Conservation (phyloP, 495 filamentous ascomycete genomes). For the Aspergillus cavernicola region DNA sequence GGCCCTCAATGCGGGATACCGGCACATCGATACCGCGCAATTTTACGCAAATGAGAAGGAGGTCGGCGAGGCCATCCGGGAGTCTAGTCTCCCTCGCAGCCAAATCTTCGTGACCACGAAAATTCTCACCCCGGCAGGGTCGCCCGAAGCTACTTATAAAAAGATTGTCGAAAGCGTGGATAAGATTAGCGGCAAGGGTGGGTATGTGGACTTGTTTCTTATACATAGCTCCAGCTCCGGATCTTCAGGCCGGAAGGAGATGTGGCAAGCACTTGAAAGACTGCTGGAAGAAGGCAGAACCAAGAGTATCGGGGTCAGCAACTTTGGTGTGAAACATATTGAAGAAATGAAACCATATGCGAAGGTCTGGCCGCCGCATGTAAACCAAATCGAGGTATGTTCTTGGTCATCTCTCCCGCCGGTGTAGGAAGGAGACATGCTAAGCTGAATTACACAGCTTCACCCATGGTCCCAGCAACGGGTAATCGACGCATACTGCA, state of each 20-base stretch:
- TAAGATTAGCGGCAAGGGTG: conserved; percentile 55
- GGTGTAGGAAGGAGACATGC: neutral
- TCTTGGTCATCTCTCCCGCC: neutral
- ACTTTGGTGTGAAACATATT: conserved; percentile 60
- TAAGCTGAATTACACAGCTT: conserved; percentile 40
- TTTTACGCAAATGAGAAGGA: conserved; percentile 65
- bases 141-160: conserved; percentile 54
- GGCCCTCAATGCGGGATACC: conserved; percentile 63
- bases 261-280: conserved; percentile 66
- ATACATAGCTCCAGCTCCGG: conserved; percentile 62
- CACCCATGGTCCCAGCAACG: conserved; percentile 68
- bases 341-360: conserved; percentile 61
- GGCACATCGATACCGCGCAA: conserved; percentile 71
- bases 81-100: conserved; percentile 49
- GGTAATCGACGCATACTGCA: conserved; percentile 56
- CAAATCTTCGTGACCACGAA: conserved; percentile 68
- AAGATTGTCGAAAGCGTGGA: conserved; percentile 57
- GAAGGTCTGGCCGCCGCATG: conserved; percentile 59
- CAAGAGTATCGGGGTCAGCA: conserved; percentile 66
- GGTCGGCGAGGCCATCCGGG: conserved; percentile 59
- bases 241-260: conserved; percentile 46
- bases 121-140: conserved; percentile 54
- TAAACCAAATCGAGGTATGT: conserved; percentile 67
- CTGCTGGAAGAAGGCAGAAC: conserved; percentile 53
- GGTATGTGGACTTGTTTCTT: conserved; percentile 68